phyloP scores from a whole-genome alignment of 306 rosid genomes.

The Fragaria vesca region DNA sequence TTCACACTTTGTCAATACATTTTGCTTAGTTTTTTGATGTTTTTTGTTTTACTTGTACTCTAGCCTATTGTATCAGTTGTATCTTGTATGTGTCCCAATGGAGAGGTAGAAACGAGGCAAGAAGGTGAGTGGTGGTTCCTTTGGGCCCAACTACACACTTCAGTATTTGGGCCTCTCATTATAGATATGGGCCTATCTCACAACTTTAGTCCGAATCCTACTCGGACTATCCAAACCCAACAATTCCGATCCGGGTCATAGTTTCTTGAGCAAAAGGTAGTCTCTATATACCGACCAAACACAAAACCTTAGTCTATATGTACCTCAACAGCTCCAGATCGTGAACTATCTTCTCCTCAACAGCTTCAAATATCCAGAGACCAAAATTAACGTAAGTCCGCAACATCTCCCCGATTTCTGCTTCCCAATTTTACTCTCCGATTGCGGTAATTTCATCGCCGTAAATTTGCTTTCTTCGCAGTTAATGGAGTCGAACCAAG shows the following conservation, averaged over 20 bases:
- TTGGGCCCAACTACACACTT: no score
- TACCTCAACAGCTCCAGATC: not conserved
- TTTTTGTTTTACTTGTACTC: no score
- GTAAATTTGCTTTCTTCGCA: not conserved
- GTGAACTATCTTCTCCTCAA: not conserved
- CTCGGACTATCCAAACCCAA: not conserved
- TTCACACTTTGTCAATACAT: no score
- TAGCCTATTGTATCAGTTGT: no score
- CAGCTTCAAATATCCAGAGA: not conserved
- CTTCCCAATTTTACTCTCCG: not conserved
- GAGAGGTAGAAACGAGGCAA: no score
- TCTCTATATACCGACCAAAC: not conserved
- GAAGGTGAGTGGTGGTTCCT: no score
- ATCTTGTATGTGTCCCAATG: no score
- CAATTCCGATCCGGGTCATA: not conserved
- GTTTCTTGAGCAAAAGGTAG: conserved; percentile 9
- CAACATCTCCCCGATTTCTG: not conserved
- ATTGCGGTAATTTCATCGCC: not conserved
- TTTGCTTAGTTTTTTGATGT: no score
- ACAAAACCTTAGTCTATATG: not conserved
- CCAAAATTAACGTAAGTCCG: not conserved
- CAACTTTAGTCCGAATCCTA: not conserved
- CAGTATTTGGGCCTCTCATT: not conserved
- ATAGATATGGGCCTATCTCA: not conserved
- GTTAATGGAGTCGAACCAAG: conserved; percentile 38